phyloP scores from a whole-genome alignment of 768 basidiomycete genomes.

The Lactarius hatsudake region DNA sequence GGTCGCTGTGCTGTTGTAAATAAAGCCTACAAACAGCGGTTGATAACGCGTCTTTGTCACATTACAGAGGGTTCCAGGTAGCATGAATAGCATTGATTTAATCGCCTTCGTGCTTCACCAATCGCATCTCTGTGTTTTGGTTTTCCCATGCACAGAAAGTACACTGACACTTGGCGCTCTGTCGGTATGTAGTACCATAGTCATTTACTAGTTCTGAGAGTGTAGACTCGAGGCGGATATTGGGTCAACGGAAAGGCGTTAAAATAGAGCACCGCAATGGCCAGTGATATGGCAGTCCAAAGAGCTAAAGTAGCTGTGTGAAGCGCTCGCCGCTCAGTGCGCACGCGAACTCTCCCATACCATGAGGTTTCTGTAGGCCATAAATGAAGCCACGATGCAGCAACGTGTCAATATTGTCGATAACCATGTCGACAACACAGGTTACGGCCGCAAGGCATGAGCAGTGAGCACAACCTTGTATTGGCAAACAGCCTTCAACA shows the following conservation, averaged over 20 bases:
- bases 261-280: neutral
- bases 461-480: neutral
- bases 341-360: neutral
- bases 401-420: neutral
- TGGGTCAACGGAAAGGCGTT: neutral
- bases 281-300: neutral
- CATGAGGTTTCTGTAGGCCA: neutral
- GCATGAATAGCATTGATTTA: too few relatives aligned
- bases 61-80: too few relatives aligned
- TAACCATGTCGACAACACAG: neutral
- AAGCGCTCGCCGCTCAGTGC: neutral
- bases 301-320: neutral
- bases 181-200: neutral
- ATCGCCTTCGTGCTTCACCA: too few relatives aligned
- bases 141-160: neutral
- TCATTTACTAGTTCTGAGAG: neutral
- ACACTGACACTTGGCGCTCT: neutral
- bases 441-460: neutral
- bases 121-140: too few relatives aligned
- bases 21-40: too few relatives aligned
- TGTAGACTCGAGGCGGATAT: neutral
- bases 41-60: too few relatives aligned
- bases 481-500: neutral
- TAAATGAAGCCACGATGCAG: neutral
- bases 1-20: too few relatives aligned